Base-by-base conservation (phyloP, 257 asterid species). In the Rhazya stricta region DNA sequence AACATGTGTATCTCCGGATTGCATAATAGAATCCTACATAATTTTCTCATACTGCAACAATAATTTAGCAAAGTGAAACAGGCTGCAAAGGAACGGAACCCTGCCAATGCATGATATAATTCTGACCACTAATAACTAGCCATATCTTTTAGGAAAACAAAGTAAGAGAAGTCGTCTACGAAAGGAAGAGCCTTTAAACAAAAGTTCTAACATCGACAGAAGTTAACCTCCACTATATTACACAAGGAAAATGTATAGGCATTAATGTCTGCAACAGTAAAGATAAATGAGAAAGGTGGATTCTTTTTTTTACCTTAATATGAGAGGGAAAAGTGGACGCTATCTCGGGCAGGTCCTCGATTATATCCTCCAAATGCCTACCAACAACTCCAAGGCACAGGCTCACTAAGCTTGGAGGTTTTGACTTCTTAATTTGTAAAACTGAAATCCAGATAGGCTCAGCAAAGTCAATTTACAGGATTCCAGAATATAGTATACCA, bases 341-440 rank as follows among this genome's bases (percentile, higher is more conserved):
- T 42, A 92, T 84, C 46, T 88, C 94, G 0, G 96, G 74, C 81
- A 94, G 83, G 79, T 90, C 92, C 71, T 90, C 96, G 37, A 86
- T 23, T 56, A 94, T 89, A 81, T 94, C 97, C 82, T 94, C 97
- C 10, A 94, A 90, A 79, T 94, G 89, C 81, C 80, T 81, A 36
- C 99, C 99, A 15, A 94, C 78, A 39, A 88, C 84, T 76, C 99
- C 99, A 36, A 94, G 73, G 77, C 99, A 94, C 88, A 92, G 83
- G 82, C 85, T 94, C 82, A 87, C 79, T 84, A 94, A 89, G 80
- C 92, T 91, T 79, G 93, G 92, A 18, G 94, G 84, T 72, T 84
- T 88, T 61, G 79, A 80, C 86, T 79, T 85, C 67, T 75, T 84
- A 27, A 48, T 76, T 29, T 77, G 78, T 15, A 81, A 79, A 66